Evolutionary conservation across 768 basidiomycete species (phyloP).

Genomic region (Collybia sordida): DNA sequence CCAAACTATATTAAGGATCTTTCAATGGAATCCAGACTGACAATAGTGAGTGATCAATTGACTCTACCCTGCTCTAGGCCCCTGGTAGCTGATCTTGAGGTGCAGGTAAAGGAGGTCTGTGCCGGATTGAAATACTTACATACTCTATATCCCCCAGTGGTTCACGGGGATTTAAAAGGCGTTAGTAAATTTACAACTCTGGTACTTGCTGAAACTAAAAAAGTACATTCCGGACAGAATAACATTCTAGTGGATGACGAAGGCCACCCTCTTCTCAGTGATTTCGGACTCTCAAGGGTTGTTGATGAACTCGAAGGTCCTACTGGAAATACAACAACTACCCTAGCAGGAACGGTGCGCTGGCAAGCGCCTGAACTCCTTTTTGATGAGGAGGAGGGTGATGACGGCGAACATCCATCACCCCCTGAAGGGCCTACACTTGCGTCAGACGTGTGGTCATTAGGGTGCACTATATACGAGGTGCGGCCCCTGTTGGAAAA

Average conservation of each 20-base stretch:
- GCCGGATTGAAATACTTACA: conserved; percentile 38
- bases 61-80: neutral
- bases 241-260: conserved; percentile 40
- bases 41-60: conserved; percentile 17
- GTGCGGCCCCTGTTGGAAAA: conserved; percentile 12
- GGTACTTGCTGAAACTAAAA: neutral
- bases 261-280: conserved; percentile 24
- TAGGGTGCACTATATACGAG: conserved; percentile 30
- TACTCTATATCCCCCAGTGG: conserved; percentile 33
- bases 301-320: conserved; percentile 25
- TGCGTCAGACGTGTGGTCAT: conserved; percentile 28
- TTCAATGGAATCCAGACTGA: conserved; percentile 8
- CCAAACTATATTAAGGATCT: conserved; percentile 15
- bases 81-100: neutral
- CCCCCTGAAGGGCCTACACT: conserved; percentile 11
- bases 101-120: conserved; percentile 33
- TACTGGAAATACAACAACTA: conserved; percentile 21
- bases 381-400: conserved; percentile 10
- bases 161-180: conserved; percentile 44
- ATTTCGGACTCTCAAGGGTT: conserved; percentile 31
- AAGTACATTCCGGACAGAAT: conserved; percentile 10
- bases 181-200: conserved; percentile 21
- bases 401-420: neutral
- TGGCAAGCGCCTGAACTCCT: conserved; percentile 32
- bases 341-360: conserved; percentile 20